Evolutionary conservation across 495 filamentous ascomycete species (phyloP).

Genomic region (Viridothelium virens): DNA sequence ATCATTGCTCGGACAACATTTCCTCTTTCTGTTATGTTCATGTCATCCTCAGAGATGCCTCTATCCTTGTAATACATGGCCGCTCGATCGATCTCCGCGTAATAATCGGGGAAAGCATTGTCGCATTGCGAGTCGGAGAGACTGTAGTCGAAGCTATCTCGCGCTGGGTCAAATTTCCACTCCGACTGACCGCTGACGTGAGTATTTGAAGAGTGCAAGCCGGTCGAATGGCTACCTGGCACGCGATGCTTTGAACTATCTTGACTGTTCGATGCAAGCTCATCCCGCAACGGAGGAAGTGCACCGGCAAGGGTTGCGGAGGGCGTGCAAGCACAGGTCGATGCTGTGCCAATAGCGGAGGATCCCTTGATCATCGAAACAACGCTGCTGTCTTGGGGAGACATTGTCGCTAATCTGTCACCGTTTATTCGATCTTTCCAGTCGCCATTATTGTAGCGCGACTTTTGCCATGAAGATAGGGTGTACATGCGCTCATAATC

Average conservation of each 20-base stretch:
- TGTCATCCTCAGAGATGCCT: not conserved
- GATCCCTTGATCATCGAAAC: not conserved
- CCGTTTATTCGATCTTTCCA: not conserved
- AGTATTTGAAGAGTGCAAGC: not conserved
- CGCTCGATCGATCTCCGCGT: conserved; percentile 23
- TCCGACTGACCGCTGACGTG: not conserved
- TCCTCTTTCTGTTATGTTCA: conserved; percentile 9
- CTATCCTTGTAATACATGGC: conserved; percentile 16
- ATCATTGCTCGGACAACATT: conserved; percentile 24
- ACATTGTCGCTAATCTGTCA: not conserved
- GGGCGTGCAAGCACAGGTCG: not conserved
- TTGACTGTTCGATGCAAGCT: not conserved
- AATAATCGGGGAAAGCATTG: conserved; percentile 24
- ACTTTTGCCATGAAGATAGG: not conserved
- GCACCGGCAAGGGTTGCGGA: not conserved
- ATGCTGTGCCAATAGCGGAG: not conserved
- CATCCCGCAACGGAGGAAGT: not conserved
- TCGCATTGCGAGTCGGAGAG: conserved; percentile 25
- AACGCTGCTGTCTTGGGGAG: not conserved
- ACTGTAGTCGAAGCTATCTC: conserved; percentile 21
- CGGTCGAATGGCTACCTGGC: not conserved
- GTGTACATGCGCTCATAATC: not conserved
- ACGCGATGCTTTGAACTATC: not conserved
- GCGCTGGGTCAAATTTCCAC: conserved; percentile 20
- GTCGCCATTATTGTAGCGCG: not conserved